phyloP scores from a whole-genome alignment of 2,329 filamentous ascomycete genomes.

The Mycosphaerelloides madeirae region DNA sequence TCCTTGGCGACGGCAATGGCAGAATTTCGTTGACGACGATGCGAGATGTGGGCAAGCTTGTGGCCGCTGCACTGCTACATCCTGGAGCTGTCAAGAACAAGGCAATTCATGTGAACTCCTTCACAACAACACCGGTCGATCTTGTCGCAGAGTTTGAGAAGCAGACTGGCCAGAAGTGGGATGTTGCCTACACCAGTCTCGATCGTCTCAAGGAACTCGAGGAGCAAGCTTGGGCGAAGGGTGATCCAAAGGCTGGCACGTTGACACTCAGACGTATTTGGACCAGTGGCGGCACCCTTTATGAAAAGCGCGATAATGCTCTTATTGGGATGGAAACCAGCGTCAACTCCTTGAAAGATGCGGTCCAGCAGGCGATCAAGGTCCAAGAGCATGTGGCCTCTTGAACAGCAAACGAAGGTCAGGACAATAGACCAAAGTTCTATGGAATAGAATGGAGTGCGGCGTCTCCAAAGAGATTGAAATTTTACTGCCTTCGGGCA shows the following conservation, averaged over 20 bases:
- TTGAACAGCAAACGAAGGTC: no score
- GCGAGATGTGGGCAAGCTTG: conserved; percentile 64
- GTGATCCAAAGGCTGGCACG: conserved; percentile 49
- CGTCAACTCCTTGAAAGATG: conserved; percentile 50
- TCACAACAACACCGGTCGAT: conserved; percentile 59
- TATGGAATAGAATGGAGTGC: no score
- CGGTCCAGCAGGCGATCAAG: conserved; percentile 37
- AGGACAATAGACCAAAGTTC: no score
- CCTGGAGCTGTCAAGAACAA: conserved; percentile 51
- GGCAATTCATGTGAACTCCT: conserved; percentile 65
- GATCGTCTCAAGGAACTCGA: conserved; percentile 54
- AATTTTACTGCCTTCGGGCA: no score
- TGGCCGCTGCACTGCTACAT: conserved; percentile 58
- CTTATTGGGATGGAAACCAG: conserved; percentile 46
- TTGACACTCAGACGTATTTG: conserved; percentile 66
- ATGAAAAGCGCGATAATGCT: conserved; percentile 63
- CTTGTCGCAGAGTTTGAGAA: conserved; percentile 64
- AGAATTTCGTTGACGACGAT: conserved; percentile 66
- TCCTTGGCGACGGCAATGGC: conserved; percentile 59
- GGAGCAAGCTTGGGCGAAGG: conserved; percentile 53
- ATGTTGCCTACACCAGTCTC: conserved; percentile 50
- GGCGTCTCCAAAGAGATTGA: no score
- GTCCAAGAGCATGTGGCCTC: conserved; percentile 13
- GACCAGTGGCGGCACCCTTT: conserved; percentile 67
- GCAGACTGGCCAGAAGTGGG: conserved; percentile 57